phyloP scores from a whole-genome alignment of 352 stramenopile species.

The Phytopythium kandeliae region DNA sequence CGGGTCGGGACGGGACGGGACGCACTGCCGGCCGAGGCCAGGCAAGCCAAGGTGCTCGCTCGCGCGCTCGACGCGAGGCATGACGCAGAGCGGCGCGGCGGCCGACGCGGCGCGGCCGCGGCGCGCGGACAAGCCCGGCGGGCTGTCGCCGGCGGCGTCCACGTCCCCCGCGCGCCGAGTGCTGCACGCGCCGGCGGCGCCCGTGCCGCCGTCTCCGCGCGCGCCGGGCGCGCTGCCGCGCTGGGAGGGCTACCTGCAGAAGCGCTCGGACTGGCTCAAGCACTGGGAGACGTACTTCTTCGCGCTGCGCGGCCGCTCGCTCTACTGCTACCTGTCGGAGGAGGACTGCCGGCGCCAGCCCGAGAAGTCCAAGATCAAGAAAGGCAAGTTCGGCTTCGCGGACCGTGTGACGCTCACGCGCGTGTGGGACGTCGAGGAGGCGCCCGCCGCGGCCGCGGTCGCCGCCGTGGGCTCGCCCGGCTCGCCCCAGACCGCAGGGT shows the following conservation, averaged over 20 bases:
- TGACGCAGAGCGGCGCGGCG: conserved; percentile 20
- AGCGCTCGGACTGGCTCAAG: conserved; percentile 87
- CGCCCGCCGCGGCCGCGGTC: conserved; percentile 8
- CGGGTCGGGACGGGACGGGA: no score
- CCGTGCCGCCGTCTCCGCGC: conserved; percentile 1
- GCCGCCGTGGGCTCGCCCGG: conserved; percentile 4
- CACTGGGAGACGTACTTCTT: conserved; percentile 90
- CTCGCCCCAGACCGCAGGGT: neutral
- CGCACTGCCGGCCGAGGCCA: no score
- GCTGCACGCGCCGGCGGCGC: conserved; percentile 11
- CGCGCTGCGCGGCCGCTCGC: conserved; percentile 51
- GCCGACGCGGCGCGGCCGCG: conserved; percentile 7
- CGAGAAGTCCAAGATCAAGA: conserved; percentile 87
- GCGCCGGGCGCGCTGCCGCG: neutral
- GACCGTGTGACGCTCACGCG: conserved; percentile 71
- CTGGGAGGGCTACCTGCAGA: conserved; percentile 85
- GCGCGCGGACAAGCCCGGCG: conserved; percentile 14
- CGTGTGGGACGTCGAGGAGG: conserved; percentile 71
- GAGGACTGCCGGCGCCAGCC: conserved; percentile 71
- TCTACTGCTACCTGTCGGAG: conserved; percentile 84
- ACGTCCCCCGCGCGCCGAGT: conserved; percentile 16
- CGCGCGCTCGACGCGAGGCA: conserved; percentile 2
- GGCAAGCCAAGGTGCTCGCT: no score
- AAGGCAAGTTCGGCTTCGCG: conserved; percentile 82
- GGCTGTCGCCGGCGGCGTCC: conserved; percentile 15